A percentile compares a stretch with the other conserved stretches of the same genome.
Conservation (phyloP, 139 green algal species). For the Yamagishiella unicocca region DNA sequence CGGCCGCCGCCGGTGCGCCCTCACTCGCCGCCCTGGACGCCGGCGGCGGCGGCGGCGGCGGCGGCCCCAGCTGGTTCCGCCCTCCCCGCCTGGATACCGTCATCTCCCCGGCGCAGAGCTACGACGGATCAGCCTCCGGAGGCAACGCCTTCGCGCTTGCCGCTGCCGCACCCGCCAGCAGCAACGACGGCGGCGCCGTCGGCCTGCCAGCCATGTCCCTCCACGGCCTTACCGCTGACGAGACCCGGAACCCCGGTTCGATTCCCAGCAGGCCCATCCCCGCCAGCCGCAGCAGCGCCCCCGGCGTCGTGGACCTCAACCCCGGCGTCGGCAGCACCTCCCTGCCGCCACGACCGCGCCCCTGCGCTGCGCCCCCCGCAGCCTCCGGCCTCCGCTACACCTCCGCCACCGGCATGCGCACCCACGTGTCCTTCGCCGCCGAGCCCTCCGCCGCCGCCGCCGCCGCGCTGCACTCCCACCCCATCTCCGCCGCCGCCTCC, state of each 20-base stretch:
- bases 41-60: no score
- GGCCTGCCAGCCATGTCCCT: no score
- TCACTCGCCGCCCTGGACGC: neutral
- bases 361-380: neutral
- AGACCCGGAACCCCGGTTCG: no score
- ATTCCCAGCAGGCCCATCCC: no score
- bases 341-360: neutral
- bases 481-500: neutral
- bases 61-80: neutral
- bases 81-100: no score
- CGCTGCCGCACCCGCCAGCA: neutral
- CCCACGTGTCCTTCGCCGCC: neutral
- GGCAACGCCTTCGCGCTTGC: neutral
- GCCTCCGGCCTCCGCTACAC: constrained; percentile 10
- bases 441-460: neutral
- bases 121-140: no score
- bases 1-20: neutral
- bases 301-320: neutral
- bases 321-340: neutral
- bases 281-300: neutral
- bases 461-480: neutral
- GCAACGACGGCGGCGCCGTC: no score
- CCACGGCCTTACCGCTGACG: no score
- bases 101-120: no score
- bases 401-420: neutral